These are phyloP conservation scores for Sordaria brevicollis DNA, from an alignment of 495 filamentous ascomycete genomes.

Conservation along the genomic window DNA sequence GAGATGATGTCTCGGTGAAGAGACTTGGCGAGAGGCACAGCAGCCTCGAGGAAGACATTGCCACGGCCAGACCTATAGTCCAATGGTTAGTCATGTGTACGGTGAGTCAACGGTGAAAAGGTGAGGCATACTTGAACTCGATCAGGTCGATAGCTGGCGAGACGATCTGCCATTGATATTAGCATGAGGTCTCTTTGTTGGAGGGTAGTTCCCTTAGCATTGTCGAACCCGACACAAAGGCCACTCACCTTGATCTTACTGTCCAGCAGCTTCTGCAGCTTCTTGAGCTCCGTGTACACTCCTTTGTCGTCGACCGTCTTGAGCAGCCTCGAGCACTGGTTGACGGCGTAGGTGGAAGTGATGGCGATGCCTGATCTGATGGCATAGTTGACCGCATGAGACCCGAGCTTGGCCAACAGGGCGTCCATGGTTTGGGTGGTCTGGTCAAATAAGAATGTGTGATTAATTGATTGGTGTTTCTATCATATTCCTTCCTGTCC, in stretches of 20 bases:
- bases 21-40: conserved; percentile 73
- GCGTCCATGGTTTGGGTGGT: conserved; percentile 58
- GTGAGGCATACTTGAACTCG: conserved; percentile 59
- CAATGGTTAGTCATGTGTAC: neutral
- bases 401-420: conserved; percentile 55
- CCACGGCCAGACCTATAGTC: conserved; percentile 69
- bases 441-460: neutral
- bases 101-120: conserved; percentile 1
- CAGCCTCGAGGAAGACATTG: conserved; percentile 89
- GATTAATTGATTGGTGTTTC: neutral
- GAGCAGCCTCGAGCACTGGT: conserved; percentile 68
- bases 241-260: conserved; percentile 69
- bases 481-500: neutral
- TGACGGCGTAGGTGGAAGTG: conserved; percentile 76
- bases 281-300: conserved; percentile 53
- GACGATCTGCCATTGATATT: conserved; percentile 51
- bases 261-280: conserved; percentile 64
- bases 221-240: neutral
- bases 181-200: neutral
- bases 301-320: conserved; percentile 59
- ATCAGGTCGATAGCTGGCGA: conserved; percentile 91
- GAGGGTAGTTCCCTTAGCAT: neutral
- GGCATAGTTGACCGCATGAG: conserved; percentile 83
- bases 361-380: conserved; percentile 84
- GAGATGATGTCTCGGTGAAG: conserved; percentile 82